phyloP scores from a whole-genome alignment of 371 early-diverging fungal species.

The Mucor circinelloides region DNA sequence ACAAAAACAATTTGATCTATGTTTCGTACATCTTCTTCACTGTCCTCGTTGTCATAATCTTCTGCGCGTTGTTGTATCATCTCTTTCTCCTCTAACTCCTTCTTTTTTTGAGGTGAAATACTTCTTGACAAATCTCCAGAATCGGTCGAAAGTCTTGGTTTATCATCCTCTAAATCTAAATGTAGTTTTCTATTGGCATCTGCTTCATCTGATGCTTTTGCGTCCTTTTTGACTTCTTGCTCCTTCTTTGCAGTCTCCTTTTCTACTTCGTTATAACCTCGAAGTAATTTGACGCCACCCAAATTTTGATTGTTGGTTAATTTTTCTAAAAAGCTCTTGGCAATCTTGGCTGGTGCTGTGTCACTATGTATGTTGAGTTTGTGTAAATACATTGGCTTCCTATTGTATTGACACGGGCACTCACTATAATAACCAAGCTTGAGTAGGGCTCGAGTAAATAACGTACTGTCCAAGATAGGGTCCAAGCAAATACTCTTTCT shows the following conservation, averaged over 20 bases:
- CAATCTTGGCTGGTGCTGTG: constrained; percentile 60
- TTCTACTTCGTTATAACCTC: constrained; percentile 78
- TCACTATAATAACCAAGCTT: constrained; percentile 72
- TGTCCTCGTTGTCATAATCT: constrained; percentile 63
- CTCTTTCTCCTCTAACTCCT: constrained; percentile 20
- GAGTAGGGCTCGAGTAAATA: constrained; percentile 61
- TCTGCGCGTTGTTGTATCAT: constrained; percentile 47
- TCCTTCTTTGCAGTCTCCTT: constrained; percentile 21
- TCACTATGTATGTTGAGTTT: constrained; percentile 25
- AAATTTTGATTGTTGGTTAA: constrained; percentile 63
- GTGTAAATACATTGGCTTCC: background rate
- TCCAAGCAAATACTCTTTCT: constrained; percentile 73
- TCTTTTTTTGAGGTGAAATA: constrained; percentile 2
- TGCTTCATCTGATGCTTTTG: background rate
- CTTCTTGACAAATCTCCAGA: constrained; percentile 3
- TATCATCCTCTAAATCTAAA: background rate
- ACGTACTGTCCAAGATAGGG: constrained; percentile 76
- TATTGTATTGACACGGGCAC: background rate
- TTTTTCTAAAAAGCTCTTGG: constrained; percentile 69
- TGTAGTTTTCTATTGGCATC: background rate
- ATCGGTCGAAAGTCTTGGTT: background rate
- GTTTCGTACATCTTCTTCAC: constrained; percentile 61
- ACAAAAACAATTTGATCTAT: constrained; percentile 81
- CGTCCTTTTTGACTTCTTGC: constrained; percentile 9
- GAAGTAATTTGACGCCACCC: constrained; percentile 71